Conservation (phyloP, 192 early-diverging fungal species). For the Diversispora epigaea region DNA sequence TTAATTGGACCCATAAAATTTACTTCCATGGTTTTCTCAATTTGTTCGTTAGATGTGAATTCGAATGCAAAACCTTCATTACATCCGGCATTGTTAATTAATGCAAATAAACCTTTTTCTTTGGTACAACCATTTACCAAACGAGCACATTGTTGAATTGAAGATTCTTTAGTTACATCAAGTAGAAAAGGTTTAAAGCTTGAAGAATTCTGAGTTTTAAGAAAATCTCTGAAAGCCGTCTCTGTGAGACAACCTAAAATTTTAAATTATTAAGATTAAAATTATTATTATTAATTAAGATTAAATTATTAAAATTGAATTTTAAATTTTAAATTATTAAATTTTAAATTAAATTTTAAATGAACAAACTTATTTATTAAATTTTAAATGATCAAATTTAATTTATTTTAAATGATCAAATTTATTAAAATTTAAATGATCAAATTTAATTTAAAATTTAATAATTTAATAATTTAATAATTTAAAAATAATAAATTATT, state of each 20-base stretch:
- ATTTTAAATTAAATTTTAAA: neutral
- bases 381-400: neutral
- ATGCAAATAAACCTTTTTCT: conserved; percentile 31
- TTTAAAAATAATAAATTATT: neutral
- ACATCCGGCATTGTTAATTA: conserved; percentile 30
- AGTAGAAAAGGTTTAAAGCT: conserved; percentile 27
- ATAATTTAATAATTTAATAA: no score
- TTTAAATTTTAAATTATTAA: neutral
- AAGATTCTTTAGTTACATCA: conserved; percentile 31
- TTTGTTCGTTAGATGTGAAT: conserved; percentile 26
- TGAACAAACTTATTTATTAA: neutral
- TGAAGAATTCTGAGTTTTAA: neutral
- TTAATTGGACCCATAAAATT: conserved; percentile 49
- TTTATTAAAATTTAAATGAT: no score
- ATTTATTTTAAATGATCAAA: no score
- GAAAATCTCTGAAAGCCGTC: conserved; percentile 23
- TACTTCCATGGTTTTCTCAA: conserved; percentile 44
- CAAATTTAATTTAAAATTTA: no score
- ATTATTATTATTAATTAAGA: no score
- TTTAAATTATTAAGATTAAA: neutral
- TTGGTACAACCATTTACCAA: conserved; percentile 30
- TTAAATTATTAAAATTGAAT: neutral
- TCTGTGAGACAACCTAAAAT: conserved; percentile 21
- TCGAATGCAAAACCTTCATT: conserved; percentile 35
- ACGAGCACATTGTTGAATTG: conserved; percentile 30